These are phyloP conservation scores for Myriosclerotinia curreyana DNA, from an alignment of 2,329 filamentous ascomycete genomes.

Conservation along the genomic window DNA sequence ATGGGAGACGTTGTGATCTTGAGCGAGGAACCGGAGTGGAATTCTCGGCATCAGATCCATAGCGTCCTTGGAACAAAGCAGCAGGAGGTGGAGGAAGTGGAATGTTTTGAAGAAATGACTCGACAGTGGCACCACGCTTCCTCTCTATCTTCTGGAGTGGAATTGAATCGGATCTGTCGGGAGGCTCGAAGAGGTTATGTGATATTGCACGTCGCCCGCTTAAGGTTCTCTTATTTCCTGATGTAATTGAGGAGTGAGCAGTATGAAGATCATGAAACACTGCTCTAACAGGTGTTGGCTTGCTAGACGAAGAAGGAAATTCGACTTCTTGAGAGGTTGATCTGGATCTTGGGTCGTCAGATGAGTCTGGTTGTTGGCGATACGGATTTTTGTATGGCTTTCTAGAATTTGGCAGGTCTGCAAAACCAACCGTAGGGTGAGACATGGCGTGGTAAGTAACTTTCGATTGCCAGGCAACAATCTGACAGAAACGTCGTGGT, in stretches of 20 bases:
- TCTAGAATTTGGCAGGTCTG: neutral
- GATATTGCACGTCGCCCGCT: slow-evolving; percentile 13
- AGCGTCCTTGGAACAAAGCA: slow-evolving; percentile 14
- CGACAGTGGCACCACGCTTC: slow-evolving; percentile 12
- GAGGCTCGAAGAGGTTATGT: slow-evolving; percentile 18
- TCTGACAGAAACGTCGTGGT: neutral
- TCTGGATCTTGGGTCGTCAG: slow-evolving; percentile 12
- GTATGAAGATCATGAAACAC: slow-evolving; percentile 36
- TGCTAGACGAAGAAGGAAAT: slow-evolving; percentile 11
- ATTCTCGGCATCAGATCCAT: slow-evolving; percentile 10
- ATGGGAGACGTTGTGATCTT: slow-evolving; percentile 13
- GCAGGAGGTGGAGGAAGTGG: slow-evolving; percentile 26
- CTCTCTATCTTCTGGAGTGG: slow-evolving; percentile 27
- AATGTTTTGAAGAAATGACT: slow-evolving; percentile 22
- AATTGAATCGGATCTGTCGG: slow-evolving; percentile 29
- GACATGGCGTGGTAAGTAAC: neutral
- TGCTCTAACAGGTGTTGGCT: slow-evolving; percentile 28
- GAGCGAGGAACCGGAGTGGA: slow-evolving; percentile 13
- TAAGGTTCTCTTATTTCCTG: slow-evolving; percentile 29
- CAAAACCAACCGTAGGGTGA: slow-evolving; percentile 4
- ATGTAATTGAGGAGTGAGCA: slow-evolving; percentile 36
- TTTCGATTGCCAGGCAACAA: neutral
- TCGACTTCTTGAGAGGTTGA: slow-evolving; percentile 17
- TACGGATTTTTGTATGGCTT: slow-evolving; percentile 11
- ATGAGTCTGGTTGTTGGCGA: neutral